Evolutionary conservation across 345 rosid species (phyloP).

Genomic region (Salix arbutifolia): DNA sequence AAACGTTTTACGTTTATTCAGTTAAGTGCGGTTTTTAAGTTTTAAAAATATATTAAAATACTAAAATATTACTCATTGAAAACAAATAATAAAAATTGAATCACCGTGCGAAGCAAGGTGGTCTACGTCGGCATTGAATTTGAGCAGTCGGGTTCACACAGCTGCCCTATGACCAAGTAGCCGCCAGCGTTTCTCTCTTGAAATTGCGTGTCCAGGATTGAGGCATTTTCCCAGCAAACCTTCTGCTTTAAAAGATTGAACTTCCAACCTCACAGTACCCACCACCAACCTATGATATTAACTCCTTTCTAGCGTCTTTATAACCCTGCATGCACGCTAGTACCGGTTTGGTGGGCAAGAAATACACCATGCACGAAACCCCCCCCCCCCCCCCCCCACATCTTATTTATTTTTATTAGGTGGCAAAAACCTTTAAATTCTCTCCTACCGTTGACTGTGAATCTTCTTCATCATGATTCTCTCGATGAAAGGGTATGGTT

Average conservation of each 20-base stretch:
- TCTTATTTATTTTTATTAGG: neutral
- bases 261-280: constrained; percentile 25
- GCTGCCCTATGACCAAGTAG: neutral
- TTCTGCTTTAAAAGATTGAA: constrained; percentile 19
- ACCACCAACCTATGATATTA: neutral
- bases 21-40: no score
- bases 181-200: neutral
- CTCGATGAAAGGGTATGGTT: no score
- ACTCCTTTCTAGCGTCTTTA: neutral
- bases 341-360: neutral
- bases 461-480: no score
- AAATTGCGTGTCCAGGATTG: constrained; percentile 12
- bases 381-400: neutral
- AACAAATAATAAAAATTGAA: no score
- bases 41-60: no score
- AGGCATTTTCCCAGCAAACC: constrained; percentile 3
- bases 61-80: no score
- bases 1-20: no score
- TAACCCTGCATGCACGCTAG: neutral
- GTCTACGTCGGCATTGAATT: no score
- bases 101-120: no score
- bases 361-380: constrained; percentile 17
- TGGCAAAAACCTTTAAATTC: neutral
- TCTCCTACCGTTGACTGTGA: neutral
- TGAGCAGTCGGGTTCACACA: no score